phyloP scores from a whole-genome alignment of 805 yeast species.

The Candida namnaoensis region DNA sequence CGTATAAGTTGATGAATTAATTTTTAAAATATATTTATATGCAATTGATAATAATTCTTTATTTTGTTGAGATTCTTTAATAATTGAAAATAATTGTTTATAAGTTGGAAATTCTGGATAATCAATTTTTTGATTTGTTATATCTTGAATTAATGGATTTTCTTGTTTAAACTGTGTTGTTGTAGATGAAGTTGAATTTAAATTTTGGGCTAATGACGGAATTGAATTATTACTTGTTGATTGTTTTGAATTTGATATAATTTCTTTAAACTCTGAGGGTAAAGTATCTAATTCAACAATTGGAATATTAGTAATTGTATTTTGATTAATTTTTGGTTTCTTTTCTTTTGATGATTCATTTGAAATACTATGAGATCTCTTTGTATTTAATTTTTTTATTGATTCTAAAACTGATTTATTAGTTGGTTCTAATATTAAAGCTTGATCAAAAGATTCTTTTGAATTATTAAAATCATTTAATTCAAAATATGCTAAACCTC shows the following conservation, averaged over 20 bases:
- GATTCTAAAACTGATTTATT: slow-evolving; percentile 27
- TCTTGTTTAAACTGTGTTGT: too few relatives aligned
- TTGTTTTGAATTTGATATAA: too few relatives aligned
- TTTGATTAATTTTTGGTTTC: slow-evolving; percentile 9
- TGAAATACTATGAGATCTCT: slow-evolving; percentile 45
- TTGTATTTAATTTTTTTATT: slow-evolving; percentile 22
- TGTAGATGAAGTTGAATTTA: too few relatives aligned
- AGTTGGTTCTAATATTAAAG: slow-evolving; percentile 30
- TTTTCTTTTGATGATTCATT: slow-evolving; percentile 31
- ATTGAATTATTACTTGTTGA: too few relatives aligned
- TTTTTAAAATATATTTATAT: slow-evolving; percentile 26
- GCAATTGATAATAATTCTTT: slow-evolving; percentile 18
- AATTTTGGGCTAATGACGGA: too few relatives aligned
- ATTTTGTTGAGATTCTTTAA: slow-evolving; percentile 1
- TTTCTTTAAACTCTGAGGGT: slow-evolving; percentile 25
- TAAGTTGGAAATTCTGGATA: too few relatives aligned
- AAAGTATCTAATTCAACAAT: slow-evolving; percentile 33
- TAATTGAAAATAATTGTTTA: not conserved
- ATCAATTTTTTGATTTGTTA: too few relatives aligned
- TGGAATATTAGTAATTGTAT: slow-evolving; percentile 16
- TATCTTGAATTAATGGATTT: not conserved
- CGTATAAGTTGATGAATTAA: slow-evolving; percentile 18
- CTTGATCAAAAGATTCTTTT: slow-evolving; percentile 21
- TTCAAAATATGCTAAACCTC: slow-evolving; percentile 31
- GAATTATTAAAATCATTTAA: slow-evolving; percentile 20